Evolutionary conservation across 2,329 filamentous ascomycete species (phyloP).

Genomic region (Lachnellula occidentalis): DNA sequence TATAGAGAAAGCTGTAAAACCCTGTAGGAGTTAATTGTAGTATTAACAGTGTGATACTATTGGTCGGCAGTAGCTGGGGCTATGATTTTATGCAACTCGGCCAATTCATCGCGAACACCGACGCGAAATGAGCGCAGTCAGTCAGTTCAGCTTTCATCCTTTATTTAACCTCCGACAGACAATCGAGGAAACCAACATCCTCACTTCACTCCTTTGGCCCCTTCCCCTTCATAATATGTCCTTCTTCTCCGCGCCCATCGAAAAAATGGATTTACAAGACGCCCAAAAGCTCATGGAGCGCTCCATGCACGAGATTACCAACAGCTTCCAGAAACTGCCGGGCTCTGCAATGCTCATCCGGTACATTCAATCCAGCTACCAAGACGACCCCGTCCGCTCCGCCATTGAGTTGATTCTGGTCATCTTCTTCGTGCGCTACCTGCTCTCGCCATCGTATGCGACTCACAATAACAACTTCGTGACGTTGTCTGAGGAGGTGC

Average conservation of each 20-base stretch:
- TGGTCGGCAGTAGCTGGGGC: too few relatives aligned
- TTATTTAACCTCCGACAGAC: too few relatives aligned
- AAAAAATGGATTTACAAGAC: slow-evolving; percentile 58
- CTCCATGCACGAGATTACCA: slow-evolving; percentile 47
- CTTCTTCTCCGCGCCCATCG: slow-evolving; percentile 10
- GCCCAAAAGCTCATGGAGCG: slow-evolving; percentile 49
- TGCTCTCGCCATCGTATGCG: slow-evolving; percentile 86
- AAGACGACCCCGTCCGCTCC: slow-evolving; percentile 91
- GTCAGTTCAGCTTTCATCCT: too few relatives aligned
- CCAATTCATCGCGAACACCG: too few relatives aligned
- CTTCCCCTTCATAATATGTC: slow-evolving; percentile 8
- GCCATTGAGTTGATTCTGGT: slow-evolving; percentile 91
- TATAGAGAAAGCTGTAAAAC: too few relatives aligned
- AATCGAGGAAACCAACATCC: background rate
- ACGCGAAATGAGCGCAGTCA: too few relatives aligned
- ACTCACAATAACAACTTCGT: slow-evolving; percentile 88
- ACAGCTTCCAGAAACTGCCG: slow-evolving; percentile 81
- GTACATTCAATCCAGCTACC: slow-evolving; percentile 95
- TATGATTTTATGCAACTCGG: too few relatives aligned
- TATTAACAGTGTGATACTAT: too few relatives aligned
- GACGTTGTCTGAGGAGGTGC: slow-evolving; percentile 73
- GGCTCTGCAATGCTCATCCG: slow-evolving; percentile 91
- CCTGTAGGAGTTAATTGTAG: too few relatives aligned
- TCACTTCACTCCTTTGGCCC: background rate
- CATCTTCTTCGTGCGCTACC: slow-evolving; percentile 90